Conservation (phyloP, 306 rosid species). For the Aeschynomene evenia region DNA sequence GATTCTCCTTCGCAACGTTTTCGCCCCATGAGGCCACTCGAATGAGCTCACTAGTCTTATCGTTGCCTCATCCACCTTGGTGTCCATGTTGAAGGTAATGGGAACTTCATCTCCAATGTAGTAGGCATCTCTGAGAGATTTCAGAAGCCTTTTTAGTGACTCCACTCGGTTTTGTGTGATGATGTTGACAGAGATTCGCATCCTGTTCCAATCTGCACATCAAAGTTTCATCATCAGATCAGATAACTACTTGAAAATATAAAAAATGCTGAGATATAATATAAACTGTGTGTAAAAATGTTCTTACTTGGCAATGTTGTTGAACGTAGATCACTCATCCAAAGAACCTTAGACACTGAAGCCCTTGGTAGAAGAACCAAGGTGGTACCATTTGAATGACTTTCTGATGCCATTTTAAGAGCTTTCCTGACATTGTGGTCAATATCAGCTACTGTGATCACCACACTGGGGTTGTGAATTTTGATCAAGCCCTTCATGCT, state of each 20-base stretch:
- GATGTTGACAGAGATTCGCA: conserved; percentile 76
- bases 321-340: conserved; percentile 94
- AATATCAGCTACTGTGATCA: conserved; percentile 68
- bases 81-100: conserved; percentile 88
- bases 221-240: background rate
- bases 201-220: conserved; percentile 76
- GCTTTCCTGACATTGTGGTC: conserved; percentile 77
- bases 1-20: conserved; percentile 82
- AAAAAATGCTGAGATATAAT: no score
- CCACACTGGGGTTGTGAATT: conserved; percentile 84
- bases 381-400: conserved; percentile 52
- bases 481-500: conserved; percentile 92
- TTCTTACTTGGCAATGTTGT: conserved; percentile 86
- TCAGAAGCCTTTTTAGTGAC: conserved; percentile 80
- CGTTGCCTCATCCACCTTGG: conserved; percentile 83
- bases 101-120: conserved; percentile 85
- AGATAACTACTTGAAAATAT: background rate
- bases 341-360: conserved; percentile 73
- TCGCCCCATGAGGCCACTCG: conserved; percentile 93
- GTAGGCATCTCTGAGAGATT: conserved; percentile 74
- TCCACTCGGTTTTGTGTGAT: conserved; percentile 77
- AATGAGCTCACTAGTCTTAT: conserved; percentile 61
- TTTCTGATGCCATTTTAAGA: conserved; percentile 78
- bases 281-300: no score
- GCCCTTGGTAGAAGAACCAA: conserved; percentile 70